Evolutionary conservation across 1,284 basidiomycete species (phyloP), one percentile per base, ranked within the genome.

Genomic region (Xanthoconium separans): DNA sequence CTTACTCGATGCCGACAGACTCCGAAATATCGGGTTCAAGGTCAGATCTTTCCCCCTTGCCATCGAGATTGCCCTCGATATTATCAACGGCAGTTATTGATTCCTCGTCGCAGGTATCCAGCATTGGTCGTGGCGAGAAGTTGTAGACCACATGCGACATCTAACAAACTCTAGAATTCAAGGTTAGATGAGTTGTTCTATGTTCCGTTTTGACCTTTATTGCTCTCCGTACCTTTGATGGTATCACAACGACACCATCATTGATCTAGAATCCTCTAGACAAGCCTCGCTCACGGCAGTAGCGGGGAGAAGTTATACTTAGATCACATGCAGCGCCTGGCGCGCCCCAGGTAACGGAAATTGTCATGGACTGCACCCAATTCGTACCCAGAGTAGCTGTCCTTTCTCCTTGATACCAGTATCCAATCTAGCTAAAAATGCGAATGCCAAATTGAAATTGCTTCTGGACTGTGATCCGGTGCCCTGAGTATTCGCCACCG

Each of bases 21-120:
- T 99, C 58, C 82, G 83, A 63, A 72, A 84, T 69, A 96, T 98
- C 65, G 96, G 96, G 44, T 99, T 98, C 85, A 91, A 88, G 75
- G 96, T 96, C 13, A 41, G 82, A 74, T 50, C n/a, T 20, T 34
- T 37, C 3, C 30, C n/a, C 44, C 40, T 51, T 27, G 27, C 27
- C 3, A 27, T 7, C 4, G 27, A 27, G 27, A 27, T 27, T 27
- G 27, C 27, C 27, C 27, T 27, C 27, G 27, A n/a, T n/a, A 24
- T 50, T 42, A 55, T 53, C 42, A 16, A 51, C 29, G 22, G 4
- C 22, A 22, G 22, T 22, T 55, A 48, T 29, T 65, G 50, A 60
- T 30, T 15, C n/a, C n/a, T 7, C 15, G 30, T 47, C 12, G 45
- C 40, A 69, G 67, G 70, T 73, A 9, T 68, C 61, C n/a, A 70